Percentiles rank a stretch among this genome's conserved stretches.
Conservation (phyloP, 306 rosid species). For the Lithocarpus polystachyus region DNA sequence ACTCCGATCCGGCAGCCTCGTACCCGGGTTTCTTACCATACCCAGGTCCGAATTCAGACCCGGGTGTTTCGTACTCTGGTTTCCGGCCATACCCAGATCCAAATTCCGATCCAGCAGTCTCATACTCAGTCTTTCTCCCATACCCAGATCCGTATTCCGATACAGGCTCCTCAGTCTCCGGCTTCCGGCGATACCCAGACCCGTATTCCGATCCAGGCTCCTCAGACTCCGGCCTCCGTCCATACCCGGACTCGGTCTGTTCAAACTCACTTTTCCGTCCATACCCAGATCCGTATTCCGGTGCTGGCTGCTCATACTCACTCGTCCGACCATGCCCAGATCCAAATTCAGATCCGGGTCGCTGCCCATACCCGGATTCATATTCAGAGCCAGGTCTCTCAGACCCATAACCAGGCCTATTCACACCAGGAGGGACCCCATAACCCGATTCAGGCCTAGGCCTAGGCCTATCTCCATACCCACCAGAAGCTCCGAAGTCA, state of each 20-base stretch:
- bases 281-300: conserved; percentile 17
- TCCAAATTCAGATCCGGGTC: conserved; percentile 6
- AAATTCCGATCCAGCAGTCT: not conserved
- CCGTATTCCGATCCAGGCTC: conserved; percentile 3
- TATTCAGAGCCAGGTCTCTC: conserved; percentile 20
- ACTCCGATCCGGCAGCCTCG: not conserved
- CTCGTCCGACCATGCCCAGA: conserved; percentile 19
- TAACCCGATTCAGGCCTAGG: conserved; percentile 30
- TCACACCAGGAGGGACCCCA: conserved; percentile 20
- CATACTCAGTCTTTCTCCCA: conserved; percentile 14
- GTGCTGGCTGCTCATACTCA: not conserved
- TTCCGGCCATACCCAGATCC: conserved; percentile 33
- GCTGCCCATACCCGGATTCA: conserved; percentile 27
- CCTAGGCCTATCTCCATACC: conserved; percentile 4
- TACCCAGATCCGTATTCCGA: conserved; percentile 1
- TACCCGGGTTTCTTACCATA: not conserved
- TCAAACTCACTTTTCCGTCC: conserved; percentile 12
- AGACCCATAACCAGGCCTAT: conserved; percentile 24
- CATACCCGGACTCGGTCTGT: conserved; percentile 17
- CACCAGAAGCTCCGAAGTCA: not conserved
- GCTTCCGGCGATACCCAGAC: not conserved
- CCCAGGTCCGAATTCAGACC: conserved; percentile 12
- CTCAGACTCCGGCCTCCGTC: not conserved
- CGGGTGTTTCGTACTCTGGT: conserved; percentile 3
- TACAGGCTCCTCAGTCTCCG: not conserved